A percentile compares a stretch with the other conserved stretches of the same genome.
phyloP scores from a whole-genome alignment of 768 basidiomycete species.

The Floccularia luteovirens region DNA sequence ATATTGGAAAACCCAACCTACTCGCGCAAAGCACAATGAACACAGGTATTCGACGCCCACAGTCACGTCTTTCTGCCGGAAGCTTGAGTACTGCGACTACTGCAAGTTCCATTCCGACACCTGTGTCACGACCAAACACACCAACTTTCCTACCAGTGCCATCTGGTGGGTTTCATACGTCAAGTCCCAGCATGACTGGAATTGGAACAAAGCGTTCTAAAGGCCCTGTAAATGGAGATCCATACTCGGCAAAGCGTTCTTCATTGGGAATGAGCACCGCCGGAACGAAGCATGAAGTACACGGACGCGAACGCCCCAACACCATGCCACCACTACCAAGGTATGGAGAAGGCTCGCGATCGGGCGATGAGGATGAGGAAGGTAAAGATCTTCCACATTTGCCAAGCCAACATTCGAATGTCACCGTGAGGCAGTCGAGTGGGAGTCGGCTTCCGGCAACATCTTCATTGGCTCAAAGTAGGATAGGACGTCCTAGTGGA shows the following conservation, averaged over 20 bases:
- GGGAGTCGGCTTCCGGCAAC: slow-evolving; percentile 29
- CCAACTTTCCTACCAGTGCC: slow-evolving; percentile 76
- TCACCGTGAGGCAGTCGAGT: slow-evolving; percentile 37
- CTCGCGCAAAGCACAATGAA: slow-evolving; percentile 34
- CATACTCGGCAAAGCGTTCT: slow-evolving; percentile 42
- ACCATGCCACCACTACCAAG: slow-evolving; percentile 24
- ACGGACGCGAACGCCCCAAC: slow-evolving; percentile 22
- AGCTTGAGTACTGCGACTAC: slow-evolving; percentile 41
- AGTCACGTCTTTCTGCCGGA: slow-evolving; percentile 66
- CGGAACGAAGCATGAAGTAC: slow-evolving; percentile 17
- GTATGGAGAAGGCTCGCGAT: too few relatives aligned
- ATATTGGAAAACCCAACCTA: slow-evolving; percentile 27
- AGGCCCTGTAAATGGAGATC: slow-evolving; percentile 35
- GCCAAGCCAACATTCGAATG: slow-evolving; percentile 32
- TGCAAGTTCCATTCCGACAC: slow-evolving; percentile 55
- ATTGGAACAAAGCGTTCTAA: slow-evolving; percentile 53
- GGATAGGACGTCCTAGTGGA: slow-evolving; percentile 41
- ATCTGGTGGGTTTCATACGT: slow-evolving; percentile 39
- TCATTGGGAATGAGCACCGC: slow-evolving; percentile 48
- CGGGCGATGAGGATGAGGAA: slow-evolving; percentile 18
- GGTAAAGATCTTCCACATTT: slow-evolving; percentile 34
- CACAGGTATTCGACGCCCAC: slow-evolving; percentile 51
- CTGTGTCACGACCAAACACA: slow-evolving; percentile 64
- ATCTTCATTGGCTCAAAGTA: slow-evolving; percentile 29
- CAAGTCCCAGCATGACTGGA: slow-evolving; percentile 16